These are phyloP conservation scores for Ophiocordyceps camponoti-rufipedis DNA, from an alignment of 2,329 filamentous ascomycete genomes.

Conservation along the genomic window DNA sequence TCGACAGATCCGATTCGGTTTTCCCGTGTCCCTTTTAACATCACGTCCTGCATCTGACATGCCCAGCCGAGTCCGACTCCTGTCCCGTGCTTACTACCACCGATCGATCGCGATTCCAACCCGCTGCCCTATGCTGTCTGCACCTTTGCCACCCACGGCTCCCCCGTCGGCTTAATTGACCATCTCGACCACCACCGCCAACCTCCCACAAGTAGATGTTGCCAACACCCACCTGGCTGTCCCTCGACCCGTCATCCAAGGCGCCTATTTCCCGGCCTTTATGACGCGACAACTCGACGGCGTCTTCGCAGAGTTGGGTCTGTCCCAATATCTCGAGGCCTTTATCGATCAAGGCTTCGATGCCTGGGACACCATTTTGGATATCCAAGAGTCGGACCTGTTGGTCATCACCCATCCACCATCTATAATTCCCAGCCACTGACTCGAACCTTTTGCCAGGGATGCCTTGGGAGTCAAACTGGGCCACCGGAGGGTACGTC, in stretches of 20 bases:
- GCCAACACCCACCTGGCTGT: background rate
- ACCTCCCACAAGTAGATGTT: constrained; percentile 4
- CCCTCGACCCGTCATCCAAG: too few species aligned
- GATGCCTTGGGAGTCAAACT: constrained; percentile 62
- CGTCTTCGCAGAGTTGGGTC: constrained; percentile 56
- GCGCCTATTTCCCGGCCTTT: constrained; percentile 4
- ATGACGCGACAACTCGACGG: constrained; percentile 41
- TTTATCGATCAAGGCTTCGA: constrained; percentile 72
- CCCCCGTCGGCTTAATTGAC: background rate
- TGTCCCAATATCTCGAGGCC: constrained; percentile 55
- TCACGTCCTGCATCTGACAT: background rate
- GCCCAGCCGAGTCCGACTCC: background rate
- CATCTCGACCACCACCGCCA: background rate
- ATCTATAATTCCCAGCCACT: constrained; percentile 2
- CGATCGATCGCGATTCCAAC: background rate
- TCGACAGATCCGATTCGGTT: constrained; percentile 3
- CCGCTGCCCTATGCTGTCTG: too few species aligned
- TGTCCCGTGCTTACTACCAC: background rate
- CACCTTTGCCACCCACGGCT: background rate
- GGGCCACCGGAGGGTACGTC: constrained; percentile 57
- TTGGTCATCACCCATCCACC: constrained; percentile 18
- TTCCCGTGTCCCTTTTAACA: background rate
- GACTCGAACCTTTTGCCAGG: constrained; percentile 20
- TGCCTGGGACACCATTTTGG: constrained; percentile 65
- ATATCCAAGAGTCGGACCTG: constrained; percentile 74